Conservation (phyloP, 2,329 filamentous ascomycete species). For the Alternaria ethzedia region DNA sequence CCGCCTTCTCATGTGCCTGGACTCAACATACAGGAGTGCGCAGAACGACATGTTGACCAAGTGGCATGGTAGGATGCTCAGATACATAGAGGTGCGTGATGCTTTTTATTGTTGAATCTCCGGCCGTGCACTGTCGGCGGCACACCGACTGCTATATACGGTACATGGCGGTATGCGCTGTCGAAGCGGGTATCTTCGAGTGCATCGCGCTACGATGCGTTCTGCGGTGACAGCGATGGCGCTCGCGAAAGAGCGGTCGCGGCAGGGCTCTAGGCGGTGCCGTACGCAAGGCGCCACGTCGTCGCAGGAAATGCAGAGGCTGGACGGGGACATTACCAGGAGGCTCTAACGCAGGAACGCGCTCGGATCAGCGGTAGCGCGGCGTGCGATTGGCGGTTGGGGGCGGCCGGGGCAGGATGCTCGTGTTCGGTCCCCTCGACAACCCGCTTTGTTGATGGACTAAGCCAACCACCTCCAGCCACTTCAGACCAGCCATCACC, state of each 20-base stretch:
- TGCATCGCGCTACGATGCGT: slow-evolving; percentile 4
- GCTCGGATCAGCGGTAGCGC: slow-evolving; percentile 12
- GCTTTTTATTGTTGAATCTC: slow-evolving; percentile 1
- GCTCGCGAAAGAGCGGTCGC: slow-evolving; percentile 18
- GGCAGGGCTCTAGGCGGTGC: slow-evolving; percentile 4
- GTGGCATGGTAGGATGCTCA: neutral
- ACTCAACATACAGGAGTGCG: neutral
- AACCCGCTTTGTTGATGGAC: slow-evolving; percentile 24
- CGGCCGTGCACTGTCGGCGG: neutral
- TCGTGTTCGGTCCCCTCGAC: slow-evolving; percentile 21
- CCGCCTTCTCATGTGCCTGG: neutral
- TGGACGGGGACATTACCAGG: slow-evolving; percentile 24
- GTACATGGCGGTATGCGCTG: slow-evolving; percentile 11
- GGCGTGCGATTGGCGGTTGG: slow-evolving; percentile 25
- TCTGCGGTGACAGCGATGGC: neutral
- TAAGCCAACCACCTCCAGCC: slow-evolving; percentile 29
- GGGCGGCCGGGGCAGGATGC: slow-evolving; percentile 29
- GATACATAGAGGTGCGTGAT: neutral
- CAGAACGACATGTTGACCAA: neutral
- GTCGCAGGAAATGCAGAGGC: slow-evolving; percentile 31
- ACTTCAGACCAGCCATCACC: slow-evolving; percentile 40
- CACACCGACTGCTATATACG: slow-evolving; percentile 4
- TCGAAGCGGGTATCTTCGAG: neutral
- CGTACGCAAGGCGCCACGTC: slow-evolving; percentile 35
- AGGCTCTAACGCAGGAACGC: slow-evolving; percentile 34